Base-by-base conservation (phyloP, 345 rosid genomes). In the Turnera subulata region DNA sequence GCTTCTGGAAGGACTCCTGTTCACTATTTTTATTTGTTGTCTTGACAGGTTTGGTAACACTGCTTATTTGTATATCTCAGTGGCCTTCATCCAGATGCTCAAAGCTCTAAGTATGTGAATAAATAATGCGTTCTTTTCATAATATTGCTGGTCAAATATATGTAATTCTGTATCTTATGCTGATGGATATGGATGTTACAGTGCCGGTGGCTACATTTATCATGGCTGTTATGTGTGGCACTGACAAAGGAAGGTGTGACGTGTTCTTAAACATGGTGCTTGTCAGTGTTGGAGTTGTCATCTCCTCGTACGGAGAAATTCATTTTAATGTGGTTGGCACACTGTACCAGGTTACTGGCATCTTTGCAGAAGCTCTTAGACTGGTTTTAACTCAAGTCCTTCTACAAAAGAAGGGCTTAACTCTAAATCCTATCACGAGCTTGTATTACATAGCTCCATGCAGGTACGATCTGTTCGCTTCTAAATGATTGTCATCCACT, bases 21-120 rank as follows among this genome's bases (percentile, higher is more conserved):
- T 50, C 33, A 9, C 12, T 7, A 18, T 43, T 60, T 61, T 46
- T n/a, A 33, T 69, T n/a, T 39, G 46, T 55, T 70, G 25, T 23
- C 23, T 43, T 50, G 51, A 33, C 86, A 93, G 99, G 97, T 87
- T 93, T 75, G 96, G 97, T 32, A 87, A 93, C 77, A 93, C 95
- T 57, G 97, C 97, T 48, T 89, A 86, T 68, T 76, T 92, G 77
- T 84, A 82, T 73, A 88, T 89, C 45, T 89, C 97, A 20, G 96
- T 89, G 61, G 96, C 99, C 79, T 92, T 89, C 68, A 89, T 92
- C 72, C 99, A 92, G 82, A 89, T 92, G 99, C 99, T 93, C 43
- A 89, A 89, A 77, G 97, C 97, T 70, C 68, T 89, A 65, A 87
- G 99, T 93, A 90, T 64, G 96, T 77, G 49, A 70, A 43, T 47